phyloP scores from a whole-genome alignment of 257 asterid genomes.

The Perilla frutescens region DNA sequence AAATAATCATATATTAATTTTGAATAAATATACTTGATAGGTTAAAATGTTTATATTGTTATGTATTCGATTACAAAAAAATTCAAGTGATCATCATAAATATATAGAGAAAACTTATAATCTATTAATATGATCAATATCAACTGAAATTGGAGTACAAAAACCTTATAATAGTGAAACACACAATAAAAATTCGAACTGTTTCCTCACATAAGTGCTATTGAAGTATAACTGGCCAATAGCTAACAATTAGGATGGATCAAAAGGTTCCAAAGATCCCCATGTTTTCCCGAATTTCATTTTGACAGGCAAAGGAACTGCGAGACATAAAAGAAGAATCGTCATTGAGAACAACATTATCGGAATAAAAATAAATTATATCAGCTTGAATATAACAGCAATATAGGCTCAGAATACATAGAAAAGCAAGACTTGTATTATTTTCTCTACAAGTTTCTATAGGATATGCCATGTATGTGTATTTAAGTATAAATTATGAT shows the following conservation, averaged over 20 bases:
- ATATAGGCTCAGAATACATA: conserved; percentile 9
- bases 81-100: too few relatives aligned
- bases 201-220: conserved; percentile 27
- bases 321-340: conserved; percentile 24
- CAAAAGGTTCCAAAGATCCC: conserved; percentile 89
- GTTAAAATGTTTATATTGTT: too few relatives aligned
- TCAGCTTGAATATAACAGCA: conserved; percentile 11
- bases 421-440: conserved; percentile 16
- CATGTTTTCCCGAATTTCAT: conserved; percentile 88
- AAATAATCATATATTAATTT: too few relatives aligned
- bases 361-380: background rate
- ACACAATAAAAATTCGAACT: background rate
- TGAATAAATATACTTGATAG: too few relatives aligned
- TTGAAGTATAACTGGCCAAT: conserved; percentile 6
- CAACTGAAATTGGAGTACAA: too few relatives aligned
- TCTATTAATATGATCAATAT: too few relatives aligned
- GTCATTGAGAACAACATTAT: conserved; percentile 6
- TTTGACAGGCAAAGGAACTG: conserved; percentile 95
- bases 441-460: conserved; percentile 17
- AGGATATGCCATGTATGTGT: background rate
- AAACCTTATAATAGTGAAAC: too few relatives aligned
- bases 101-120: too few relatives aligned
- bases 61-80: too few relatives aligned
- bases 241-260: conserved; percentile 45
- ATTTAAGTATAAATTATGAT: background rate